Conservation (phyloP, 345 rosid genomes). For the Eucalyptus cloeziana region DNA sequence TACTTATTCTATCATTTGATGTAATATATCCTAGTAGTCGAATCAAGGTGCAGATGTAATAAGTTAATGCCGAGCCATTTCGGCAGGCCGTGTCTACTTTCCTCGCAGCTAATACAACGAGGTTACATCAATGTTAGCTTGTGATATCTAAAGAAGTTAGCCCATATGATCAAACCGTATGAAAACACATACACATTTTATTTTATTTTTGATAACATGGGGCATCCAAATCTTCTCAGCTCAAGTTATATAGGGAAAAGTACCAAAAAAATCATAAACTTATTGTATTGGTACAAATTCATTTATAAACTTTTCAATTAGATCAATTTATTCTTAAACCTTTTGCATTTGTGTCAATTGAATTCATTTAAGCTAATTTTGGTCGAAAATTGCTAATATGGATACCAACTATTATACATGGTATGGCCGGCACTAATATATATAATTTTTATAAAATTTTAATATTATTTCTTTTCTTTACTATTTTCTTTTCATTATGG, state of each 20-base stretch:
- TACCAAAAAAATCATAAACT: accelerated
- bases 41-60: background rate
- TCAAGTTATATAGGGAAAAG: background rate
- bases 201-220: background rate
- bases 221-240: background rate
- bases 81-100: background rate
- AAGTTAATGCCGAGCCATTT: background rate
- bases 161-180: background rate
- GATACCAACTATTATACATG: accelerated
- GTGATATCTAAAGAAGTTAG: background rate
- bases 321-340: no score
- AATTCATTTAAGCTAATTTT: background rate
- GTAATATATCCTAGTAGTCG: background rate
- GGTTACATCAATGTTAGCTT: no score
- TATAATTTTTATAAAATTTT: no score
- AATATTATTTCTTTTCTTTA: no score
- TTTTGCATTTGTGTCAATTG: background rate
- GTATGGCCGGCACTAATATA: accelerated
- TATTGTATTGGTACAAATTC: no score
- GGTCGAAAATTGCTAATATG: accelerated
- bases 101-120: background rate
- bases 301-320: no score
- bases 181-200: background rate
- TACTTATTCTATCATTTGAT: background rate
- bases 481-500: background rate